Evolutionary conservation across 208 protist species (phyloP).

Genomic region (Leishmania aethiopica): DNA sequence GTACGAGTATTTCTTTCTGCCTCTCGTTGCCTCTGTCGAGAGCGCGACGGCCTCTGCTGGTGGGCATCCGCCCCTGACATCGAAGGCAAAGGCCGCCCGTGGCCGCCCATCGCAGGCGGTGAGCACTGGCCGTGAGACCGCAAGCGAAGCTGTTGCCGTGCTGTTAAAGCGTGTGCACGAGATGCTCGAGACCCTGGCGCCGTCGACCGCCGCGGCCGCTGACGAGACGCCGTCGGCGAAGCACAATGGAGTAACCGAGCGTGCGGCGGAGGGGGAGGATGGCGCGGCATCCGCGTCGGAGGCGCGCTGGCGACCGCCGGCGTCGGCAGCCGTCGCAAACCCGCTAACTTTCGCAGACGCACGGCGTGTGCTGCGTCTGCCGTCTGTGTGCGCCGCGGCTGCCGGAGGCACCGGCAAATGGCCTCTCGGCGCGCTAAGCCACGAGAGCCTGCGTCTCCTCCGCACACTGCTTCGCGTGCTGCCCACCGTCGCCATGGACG

Average conservation of each 20-base stretch:
- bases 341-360: constrained; percentile 28
- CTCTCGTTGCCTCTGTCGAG: constrained; percentile 34
- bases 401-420: constrained; percentile 16
- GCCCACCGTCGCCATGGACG: constrained; percentile 52
- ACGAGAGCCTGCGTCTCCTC: constrained; percentile 48
- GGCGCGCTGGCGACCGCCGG: constrained; percentile 19
- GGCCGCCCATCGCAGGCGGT: constrained; percentile 1
- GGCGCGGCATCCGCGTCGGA: constrained; percentile 2
- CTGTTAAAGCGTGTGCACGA: constrained; percentile 35
- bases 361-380: constrained; percentile 25
- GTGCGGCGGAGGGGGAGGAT: not conserved
- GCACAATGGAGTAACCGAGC: not conserved
- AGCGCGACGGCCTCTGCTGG: not conserved
- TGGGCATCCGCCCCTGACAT: not conserved
- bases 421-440: constrained; percentile 23
- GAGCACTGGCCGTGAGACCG: not conserved
- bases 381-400: constrained; percentile 13
- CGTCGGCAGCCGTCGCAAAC: constrained; percentile 12
- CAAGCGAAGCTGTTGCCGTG: not conserved
- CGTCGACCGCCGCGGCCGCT: not conserved
- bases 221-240: not conserved
- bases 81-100: not conserved
- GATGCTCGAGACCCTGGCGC: constrained; percentile 36
- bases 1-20: constrained; percentile 76
- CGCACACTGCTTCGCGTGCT: constrained; percentile 47